Percentiles rank a stretch among this genome's conserved stretches.
phyloP scores from a whole-genome alignment of 805 yeast species.

The Zygotorulaspora danielsina region DNA sequence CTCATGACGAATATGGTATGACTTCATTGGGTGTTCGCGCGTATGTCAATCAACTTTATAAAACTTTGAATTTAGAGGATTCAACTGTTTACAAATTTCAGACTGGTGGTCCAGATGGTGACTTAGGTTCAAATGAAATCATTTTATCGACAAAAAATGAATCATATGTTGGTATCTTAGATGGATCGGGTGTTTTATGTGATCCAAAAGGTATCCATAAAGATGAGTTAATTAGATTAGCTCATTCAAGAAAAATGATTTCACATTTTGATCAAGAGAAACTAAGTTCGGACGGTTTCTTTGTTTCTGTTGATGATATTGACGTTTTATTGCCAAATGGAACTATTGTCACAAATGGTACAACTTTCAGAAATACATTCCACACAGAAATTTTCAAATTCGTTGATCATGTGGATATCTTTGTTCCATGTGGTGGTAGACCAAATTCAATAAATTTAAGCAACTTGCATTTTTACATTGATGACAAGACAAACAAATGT shows the following conservation, averaged over 20 bases:
- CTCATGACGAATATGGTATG: conserved; percentile 98
- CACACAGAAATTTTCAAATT: conserved; percentile 69
- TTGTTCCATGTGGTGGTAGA: conserved; percentile 99
- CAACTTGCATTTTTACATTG: conserved; percentile 69
- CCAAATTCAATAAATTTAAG: conserved; percentile 91
- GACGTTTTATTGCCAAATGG: conserved; percentile 80
- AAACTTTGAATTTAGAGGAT: conserved; percentile 61
- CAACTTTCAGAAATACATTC: conserved; percentile 84
- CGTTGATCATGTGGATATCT: conserved; percentile 66
- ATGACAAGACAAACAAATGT: conserved; percentile 68
- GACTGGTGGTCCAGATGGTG: conserved; percentile 99
- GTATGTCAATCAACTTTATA: conserved; percentile 81
- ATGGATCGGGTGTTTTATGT: conserved; percentile 91
- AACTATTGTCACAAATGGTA: conserved; percentile 68
- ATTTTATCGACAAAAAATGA: conserved; percentile 72
- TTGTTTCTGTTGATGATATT: conserved; percentile 79
- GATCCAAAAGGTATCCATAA: conserved; percentile 89
- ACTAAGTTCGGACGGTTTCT: conserved; percentile 71
- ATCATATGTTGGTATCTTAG: conserved; percentile 81
- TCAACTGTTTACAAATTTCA: conserved; percentile 71
- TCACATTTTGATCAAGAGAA: conserved; percentile 60
- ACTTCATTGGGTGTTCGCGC: conserved; percentile 92
- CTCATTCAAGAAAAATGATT: conserved; percentile 71
- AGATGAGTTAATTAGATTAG: conserved; percentile 71
- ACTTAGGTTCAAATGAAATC: conserved; percentile 93